Evolutionary conservation across 768 basidiomycete genomes (phyloP).

Genomic region (Russula sp.): DNA sequence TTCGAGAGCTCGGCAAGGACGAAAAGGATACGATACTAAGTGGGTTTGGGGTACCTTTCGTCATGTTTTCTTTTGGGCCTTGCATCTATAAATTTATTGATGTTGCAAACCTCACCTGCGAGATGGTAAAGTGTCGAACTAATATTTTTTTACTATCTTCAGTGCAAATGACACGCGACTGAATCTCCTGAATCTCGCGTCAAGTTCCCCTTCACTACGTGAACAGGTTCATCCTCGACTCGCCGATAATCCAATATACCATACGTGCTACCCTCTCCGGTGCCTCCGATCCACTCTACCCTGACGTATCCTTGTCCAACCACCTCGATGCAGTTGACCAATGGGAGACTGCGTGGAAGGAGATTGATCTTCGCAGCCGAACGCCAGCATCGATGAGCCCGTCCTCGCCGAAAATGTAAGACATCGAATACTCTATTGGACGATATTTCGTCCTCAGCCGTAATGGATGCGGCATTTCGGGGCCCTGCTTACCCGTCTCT

Average conservation of each 20-base stretch:
- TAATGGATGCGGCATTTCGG: conserved; percentile 7
- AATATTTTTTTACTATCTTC: neutral
- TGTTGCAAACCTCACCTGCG: neutral
- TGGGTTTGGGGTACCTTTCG: neutral
- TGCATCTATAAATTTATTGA: neutral
- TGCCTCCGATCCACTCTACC: conserved; percentile 17
- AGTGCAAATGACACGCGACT: neutral
- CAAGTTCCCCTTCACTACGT: neutral
- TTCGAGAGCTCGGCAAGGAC: conserved; percentile 47
- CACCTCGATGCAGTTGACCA: neutral
- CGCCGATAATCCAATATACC: conserved; percentile 10
- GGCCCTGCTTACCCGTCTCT: conserved; percentile 8
- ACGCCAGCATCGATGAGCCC: neutral
- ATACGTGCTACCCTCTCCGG: conserved; percentile 10
- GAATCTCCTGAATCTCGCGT: no score
- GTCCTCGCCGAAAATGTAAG: no score
- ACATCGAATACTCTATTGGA: no score
- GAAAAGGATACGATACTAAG: conserved; percentile 31
- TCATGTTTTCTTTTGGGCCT: neutral
- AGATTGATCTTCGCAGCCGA: conserved; percentile 8
- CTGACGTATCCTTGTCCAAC: conserved; percentile 3
- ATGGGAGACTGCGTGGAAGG: conserved; percentile 5
- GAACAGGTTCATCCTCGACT: conserved; percentile 4
- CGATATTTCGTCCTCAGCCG: conserved; percentile 16
- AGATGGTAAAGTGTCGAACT: neutral